A percentile compares a stretch with the other conserved stretches of the same genome.
Conservation (phyloP, 75 land plant genomes). For the Cupressus sempervirens region DNA sequence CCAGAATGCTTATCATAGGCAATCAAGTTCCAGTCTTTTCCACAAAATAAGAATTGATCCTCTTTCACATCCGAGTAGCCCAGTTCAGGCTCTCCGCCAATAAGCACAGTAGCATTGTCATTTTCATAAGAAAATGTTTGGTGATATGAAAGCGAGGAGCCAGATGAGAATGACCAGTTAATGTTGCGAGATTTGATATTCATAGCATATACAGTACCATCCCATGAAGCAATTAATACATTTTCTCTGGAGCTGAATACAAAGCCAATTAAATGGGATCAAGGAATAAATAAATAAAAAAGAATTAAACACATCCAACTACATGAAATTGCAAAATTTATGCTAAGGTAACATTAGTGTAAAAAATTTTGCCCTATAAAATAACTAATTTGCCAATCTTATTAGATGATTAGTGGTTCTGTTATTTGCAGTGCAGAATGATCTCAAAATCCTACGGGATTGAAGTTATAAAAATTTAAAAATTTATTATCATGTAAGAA, state of each 20-base stretch:
- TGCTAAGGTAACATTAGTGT: background rate
- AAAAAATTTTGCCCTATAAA: background rate
- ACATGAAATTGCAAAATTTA: background rate
- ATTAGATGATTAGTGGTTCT: background rate
- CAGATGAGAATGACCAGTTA: conserved; percentile 46
- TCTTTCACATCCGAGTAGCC: background rate
- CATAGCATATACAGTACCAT: conserved; percentile 31
- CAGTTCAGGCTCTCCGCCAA: conserved; percentile 3
- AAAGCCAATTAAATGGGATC: background rate
- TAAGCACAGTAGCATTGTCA: conserved; percentile 1
- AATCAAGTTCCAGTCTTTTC: conserved; percentile 38
- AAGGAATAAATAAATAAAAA: background rate
- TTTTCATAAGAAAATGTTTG: conserved; percentile 24
- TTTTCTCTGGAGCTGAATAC: conserved; percentile 7
- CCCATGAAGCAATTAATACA: conserved; percentile 23
- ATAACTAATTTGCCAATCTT: background rate
- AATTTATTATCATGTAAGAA: background rate
- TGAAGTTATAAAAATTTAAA: background rate
- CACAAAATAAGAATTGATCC: conserved; percentile 31
- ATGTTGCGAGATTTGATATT: conserved; percentile 20
- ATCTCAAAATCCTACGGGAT: background rate
- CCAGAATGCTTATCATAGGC: conserved; percentile 15
- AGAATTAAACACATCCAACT: background rate
- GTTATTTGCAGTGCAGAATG: background rate
- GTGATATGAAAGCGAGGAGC: conserved; percentile 32